Conservation (phyloP, 2,329 filamentous ascomycete genomes). For the Xylariaceae sp. region DNA sequence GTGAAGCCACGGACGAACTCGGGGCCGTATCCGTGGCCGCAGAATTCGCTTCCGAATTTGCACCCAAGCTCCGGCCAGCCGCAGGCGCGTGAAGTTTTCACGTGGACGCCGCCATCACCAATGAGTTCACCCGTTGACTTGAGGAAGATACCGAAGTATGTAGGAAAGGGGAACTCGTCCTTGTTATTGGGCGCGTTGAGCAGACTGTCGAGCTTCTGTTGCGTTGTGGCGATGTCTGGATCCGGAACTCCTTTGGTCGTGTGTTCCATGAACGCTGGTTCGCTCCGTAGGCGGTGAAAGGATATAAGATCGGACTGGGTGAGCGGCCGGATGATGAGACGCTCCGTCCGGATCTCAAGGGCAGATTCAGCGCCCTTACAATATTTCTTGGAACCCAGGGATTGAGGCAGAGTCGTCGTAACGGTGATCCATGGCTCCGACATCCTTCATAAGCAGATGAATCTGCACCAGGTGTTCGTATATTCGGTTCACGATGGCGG, state of each 20-base stretch:
- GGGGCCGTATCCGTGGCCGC: conserved; percentile 8
- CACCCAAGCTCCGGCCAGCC: conserved; percentile 13
- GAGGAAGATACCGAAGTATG: conserved; percentile 12
- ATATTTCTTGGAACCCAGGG: neutral
- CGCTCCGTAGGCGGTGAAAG: neutral
- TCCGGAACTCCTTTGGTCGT: conserved; percentile 2
- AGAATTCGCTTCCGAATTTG: conserved; percentile 10
- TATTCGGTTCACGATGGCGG: neutral
- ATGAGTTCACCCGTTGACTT: conserved; percentile 9
- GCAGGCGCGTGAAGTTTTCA: neutral
- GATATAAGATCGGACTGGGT: neutral
- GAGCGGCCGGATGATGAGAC: conserved; percentile 2
- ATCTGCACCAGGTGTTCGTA: neutral
- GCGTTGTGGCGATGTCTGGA: neutral
- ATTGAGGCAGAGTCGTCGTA: conserved; percentile 6
- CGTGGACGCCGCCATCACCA: conserved; percentile 12
- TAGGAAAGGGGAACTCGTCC: neutral
- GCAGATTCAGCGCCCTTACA: neutral
- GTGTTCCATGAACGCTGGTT: conserved; percentile 6
- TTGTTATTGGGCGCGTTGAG: neutral
- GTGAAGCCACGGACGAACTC: conserved; percentile 11
- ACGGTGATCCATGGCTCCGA: conserved; percentile 3
- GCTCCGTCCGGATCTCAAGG: conserved; percentile 1
- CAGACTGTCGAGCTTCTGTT: conserved; percentile 7
- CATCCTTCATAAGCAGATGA: neutral